Percentiles rank a stretch among this genome's conserved stretches.
phyloP scores from a whole-genome alignment of 805 yeast species.

The Candida ovalis region DNA sequence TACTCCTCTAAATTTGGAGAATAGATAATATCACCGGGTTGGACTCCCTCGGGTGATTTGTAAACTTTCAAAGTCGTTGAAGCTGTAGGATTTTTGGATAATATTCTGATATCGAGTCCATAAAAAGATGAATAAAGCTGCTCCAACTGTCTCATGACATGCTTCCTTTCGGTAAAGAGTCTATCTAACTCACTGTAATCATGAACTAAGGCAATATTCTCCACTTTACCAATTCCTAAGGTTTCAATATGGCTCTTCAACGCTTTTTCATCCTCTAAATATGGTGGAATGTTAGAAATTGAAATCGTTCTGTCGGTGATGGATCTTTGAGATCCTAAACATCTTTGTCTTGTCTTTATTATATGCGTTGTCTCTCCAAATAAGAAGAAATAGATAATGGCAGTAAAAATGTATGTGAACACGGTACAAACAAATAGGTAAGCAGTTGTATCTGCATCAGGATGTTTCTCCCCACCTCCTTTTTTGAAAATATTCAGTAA shows the following conservation, averaged over 20 bases:
- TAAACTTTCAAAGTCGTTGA: conserved; percentile 33
- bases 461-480: conserved; percentile 7
- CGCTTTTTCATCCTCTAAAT: conserved; percentile 39
- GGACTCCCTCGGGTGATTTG: conserved; percentile 8
- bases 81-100: conserved; percentile 18
- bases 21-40: conserved; percentile 13
- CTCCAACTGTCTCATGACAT: conserved; percentile 36
- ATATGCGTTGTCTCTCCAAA: conserved; percentile 46
- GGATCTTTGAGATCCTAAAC: conserved; percentile 56
- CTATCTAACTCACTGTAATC: conserved; percentile 36
- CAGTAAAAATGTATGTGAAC: conserved; percentile 53
- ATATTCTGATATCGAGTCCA: conserved; percentile 39
- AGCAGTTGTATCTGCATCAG: conserved; percentile 23
- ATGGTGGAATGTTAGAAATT: conserved; percentile 50
- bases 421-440: conserved; percentile 51
- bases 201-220: conserved; percentile 44
- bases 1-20: conserved; percentile 8
- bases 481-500: conserved; percentile 7
- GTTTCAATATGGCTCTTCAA: conserved; percentile 49
- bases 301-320: conserved; percentile 57
- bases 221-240: conserved; percentile 53
- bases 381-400: conserved; percentile 41
- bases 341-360: conserved; percentile 50
- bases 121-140: conserved; percentile 37
- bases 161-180: conserved; percentile 34